Conservation (phyloP, 2,329 filamentous ascomycete species). For the Cephalotrichum gorgonifer region DNA sequence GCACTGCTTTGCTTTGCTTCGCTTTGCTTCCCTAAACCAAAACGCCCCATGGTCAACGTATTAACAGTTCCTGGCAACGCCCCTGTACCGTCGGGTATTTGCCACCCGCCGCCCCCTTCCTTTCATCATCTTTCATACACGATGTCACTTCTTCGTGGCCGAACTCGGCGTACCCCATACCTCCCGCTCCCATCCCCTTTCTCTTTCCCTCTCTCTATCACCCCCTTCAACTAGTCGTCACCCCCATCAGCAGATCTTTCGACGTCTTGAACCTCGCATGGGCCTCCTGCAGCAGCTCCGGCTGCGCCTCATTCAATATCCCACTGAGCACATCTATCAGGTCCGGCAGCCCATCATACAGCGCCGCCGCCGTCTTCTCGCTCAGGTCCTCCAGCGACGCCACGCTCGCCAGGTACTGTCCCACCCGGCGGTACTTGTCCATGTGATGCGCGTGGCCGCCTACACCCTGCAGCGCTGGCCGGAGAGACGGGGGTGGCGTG, state of each 20-base stretch:
- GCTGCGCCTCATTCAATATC: conserved; percentile 33
- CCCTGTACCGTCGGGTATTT: too few relatives aligned
- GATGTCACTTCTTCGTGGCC: neutral
- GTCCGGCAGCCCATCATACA: conserved; percentile 44
- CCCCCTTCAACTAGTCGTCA: neutral
- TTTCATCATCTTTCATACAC: neutral
- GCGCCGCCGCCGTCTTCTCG: conserved; percentile 53
- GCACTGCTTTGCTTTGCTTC: too few relatives aligned
- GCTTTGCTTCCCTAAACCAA: too few relatives aligned
- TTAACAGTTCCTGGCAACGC: too few relatives aligned
- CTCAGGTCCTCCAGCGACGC: conserved; percentile 62
- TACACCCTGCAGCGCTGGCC: neutral
- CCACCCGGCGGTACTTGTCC: conserved; percentile 20
- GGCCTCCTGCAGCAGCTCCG: conserved; percentile 71
- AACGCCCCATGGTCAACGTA: too few relatives aligned
- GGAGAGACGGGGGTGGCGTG: neutral
- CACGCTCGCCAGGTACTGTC: conserved; percentile 45
- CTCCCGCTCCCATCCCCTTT: neutral
- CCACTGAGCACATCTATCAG: conserved; percentile 31
- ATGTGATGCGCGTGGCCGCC: neutral
- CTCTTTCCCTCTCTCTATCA: too few relatives aligned
- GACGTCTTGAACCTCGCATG: conserved; percentile 60
- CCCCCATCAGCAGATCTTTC: conserved; percentile 10
- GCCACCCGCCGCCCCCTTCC: too few relatives aligned
- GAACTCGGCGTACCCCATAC: neutral